Evolutionary conservation across 2,329 filamentous ascomycete species (phyloP), one percentile per base, ranked within the genome.

Genomic region (Fusarium circinatum): DNA sequence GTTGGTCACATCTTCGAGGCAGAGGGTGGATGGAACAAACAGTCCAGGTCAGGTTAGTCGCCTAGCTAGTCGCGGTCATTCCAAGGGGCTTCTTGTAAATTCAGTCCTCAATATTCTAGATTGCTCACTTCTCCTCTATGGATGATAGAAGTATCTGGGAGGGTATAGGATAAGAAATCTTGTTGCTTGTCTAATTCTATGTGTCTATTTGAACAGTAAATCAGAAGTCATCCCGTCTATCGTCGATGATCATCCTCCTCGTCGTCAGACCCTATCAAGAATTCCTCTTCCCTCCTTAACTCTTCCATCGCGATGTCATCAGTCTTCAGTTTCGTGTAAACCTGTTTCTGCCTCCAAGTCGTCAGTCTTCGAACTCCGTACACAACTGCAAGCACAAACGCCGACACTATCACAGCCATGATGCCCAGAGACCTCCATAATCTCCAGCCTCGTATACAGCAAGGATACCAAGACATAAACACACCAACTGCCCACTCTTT

Each of bases 231-330:
- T 10, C 6, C 49, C 22, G 14, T 18, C 60, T 70, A 70, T 44
- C 42, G 39, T 14, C 32, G 42, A 34, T 55, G n/a, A 15, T 52
- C 63, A 32, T 61, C 52, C 14, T 57, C 63, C 15, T 75, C 68
- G 9, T 75, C 71, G 10, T 75, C 76, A 5, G 70, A 74, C 2
- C 70, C 71, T 18, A 73, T 55, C 49, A 78, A 42, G 4, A 49
- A 65, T 22, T 76, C 73, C 10, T 78, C 77, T 8, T 78, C 74
- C 30, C 65, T 54, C 22, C 58, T 34, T 0, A 73, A 90, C 26
- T 88, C 87, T 8, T 79, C 73, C 66, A 80, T 56, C 20, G 44
- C 60, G 42, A 80, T 79, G 48, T 79, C 77, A 8, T 79, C 76
- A 4, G 17, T 65, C 18, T 55, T 70, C 20, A 80, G 20, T 36